Evolutionary conservation across 805 yeast species (phyloP).

Genomic region (Candida railenensis): DNA sequence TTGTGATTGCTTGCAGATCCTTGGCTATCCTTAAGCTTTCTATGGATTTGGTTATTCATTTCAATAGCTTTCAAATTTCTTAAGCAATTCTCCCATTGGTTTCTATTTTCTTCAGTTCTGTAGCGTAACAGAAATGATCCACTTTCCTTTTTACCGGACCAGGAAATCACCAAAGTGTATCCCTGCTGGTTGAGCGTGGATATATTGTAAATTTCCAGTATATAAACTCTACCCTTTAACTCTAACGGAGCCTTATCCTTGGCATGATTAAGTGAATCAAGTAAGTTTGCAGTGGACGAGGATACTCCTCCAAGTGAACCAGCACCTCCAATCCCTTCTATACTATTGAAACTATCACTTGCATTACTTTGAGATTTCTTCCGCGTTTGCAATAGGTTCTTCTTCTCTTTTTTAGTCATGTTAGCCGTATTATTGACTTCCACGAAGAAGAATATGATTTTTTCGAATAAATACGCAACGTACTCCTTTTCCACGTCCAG

Average conservation of each 20-base stretch:
- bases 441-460: constrained; percentile 49
- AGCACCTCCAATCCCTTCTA: not conserved
- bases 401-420: constrained; percentile 29
- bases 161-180: constrained; percentile 62
- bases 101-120: constrained; percentile 77
- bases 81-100: constrained; percentile 77
- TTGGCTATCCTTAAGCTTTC: constrained; percentile 34
- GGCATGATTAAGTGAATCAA: constrained; percentile 32
- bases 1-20: constrained; percentile 9
- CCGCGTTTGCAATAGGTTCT: constrained; percentile 45
- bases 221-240: constrained; percentile 78
- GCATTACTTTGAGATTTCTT: constrained; percentile 50
- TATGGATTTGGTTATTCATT: constrained; percentile 38
- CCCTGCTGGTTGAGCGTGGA: constrained; percentile 40
- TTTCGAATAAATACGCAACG: constrained; percentile 84
- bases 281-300: constrained; percentile 32
- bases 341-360: constrained; percentile 18
- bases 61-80: constrained; percentile 46
- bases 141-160: constrained; percentile 85
- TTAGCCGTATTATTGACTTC: constrained; percentile 24
- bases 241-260: constrained; percentile 41
- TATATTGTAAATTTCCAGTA: constrained; percentile 56
- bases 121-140: constrained; percentile 83
- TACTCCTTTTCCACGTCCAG: constrained; percentile 79
- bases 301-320: constrained; percentile 4